Conservation (phyloP, 345 rosid species). For the Citrus cavaleriei region DNA sequence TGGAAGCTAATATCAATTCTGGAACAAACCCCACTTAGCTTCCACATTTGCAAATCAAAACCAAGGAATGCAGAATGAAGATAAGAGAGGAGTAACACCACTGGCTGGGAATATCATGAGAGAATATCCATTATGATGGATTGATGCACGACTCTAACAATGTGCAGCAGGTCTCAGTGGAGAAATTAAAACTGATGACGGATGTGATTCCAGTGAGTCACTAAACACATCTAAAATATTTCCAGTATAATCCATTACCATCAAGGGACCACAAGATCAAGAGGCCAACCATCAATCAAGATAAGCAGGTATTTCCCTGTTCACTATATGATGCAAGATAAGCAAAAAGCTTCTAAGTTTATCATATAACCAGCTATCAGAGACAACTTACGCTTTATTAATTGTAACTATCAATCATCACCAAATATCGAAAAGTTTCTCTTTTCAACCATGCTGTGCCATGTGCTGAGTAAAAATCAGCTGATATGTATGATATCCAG, state of each 20-base stretch:
- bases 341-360: neutral
- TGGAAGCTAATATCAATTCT: neutral
- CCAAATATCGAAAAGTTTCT: too few species aligned
- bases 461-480: neutral
- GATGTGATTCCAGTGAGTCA: neutral
- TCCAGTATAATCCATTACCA: neutral
- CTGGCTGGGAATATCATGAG: slow-evolving; percentile 2
- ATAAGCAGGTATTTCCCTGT: neutral
- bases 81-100: neutral
- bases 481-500: too few species aligned
- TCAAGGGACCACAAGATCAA: neutral
- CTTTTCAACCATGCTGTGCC: neutral
- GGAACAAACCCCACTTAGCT: neutral
- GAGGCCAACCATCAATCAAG: neutral
- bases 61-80: neutral
- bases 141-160: neutral
- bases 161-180: neutral
- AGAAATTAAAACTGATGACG: neutral
- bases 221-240: neutral
- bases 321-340: neutral
- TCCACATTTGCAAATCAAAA: neutral
- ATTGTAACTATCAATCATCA: neutral
- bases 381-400: neutral
- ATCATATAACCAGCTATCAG: neutral
- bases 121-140: slow-evolving; percentile 12